Evolutionary conservation across 129 eudicot genomes (phyloP).

Genomic region (Flaveria ramosissima): DNA sequence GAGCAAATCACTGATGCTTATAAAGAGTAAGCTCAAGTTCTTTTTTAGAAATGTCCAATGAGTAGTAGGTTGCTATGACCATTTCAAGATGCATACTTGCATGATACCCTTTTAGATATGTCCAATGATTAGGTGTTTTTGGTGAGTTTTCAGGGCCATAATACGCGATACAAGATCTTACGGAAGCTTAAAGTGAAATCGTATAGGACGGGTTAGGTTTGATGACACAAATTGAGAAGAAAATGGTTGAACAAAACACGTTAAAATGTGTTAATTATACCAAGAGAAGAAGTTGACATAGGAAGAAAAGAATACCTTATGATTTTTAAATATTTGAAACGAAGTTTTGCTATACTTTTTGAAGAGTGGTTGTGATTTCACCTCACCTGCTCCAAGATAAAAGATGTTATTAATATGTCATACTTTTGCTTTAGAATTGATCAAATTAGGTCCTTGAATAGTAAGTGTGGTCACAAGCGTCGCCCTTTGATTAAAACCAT

Average conservation of each 20-base stretch:
- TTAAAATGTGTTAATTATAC: constrained; percentile 18
- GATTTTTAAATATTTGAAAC: background rate
- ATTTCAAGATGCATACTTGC: constrained; percentile 31
- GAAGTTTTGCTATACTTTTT: constrained; percentile 21
- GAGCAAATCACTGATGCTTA: constrained; percentile 23
- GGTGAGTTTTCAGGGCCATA: constrained; percentile 26
- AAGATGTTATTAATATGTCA: constrained; percentile 34
- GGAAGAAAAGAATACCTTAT: constrained; percentile 14
- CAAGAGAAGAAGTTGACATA: constrained; percentile 5
- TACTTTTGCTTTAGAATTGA: constrained; percentile 24
- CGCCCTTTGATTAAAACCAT: too few species aligned
- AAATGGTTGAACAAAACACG: constrained; percentile 26
- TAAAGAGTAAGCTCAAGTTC: constrained; percentile 31
- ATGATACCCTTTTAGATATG: constrained; percentile 32
- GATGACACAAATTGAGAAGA: constrained; percentile 25
- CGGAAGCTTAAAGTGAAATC: constrained; percentile 5
- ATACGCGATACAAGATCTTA: constrained; percentile 14
- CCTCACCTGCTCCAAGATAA: constrained; percentile 70
- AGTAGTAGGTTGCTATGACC: constrained; percentile 35
- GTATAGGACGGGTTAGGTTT: constrained; percentile 25
- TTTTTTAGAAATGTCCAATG: constrained; percentile 44
- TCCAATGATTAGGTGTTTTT: constrained; percentile 25
- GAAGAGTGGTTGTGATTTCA: constrained; percentile 47
- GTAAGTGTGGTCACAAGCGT: too few species aligned
- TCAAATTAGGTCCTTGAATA: background rate